A percentile compares a stretch with the other conserved stretches of the same genome.
phyloP scores from a whole-genome alignment of 2,329 filamentous ascomycete species.

The Fusarium haematococcum region DNA sequence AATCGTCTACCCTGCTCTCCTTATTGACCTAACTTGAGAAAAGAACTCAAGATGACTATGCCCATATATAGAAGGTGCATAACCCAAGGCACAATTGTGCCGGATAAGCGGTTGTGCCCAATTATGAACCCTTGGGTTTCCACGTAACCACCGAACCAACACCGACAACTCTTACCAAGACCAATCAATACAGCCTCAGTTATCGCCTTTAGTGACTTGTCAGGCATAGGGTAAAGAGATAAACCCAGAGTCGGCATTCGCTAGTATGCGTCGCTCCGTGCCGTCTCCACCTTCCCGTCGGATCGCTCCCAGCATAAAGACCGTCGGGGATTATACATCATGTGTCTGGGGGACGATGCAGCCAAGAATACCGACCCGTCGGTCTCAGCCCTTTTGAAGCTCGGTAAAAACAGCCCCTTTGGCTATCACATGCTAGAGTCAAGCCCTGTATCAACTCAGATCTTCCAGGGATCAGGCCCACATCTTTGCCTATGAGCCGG shows the following conservation, averaged over 20 bases:
- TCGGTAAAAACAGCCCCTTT: not conserved
- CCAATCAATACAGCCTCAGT: not conserved
- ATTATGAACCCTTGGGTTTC: not conserved
- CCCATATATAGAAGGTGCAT: not conserved
- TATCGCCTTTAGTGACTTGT: not conserved
- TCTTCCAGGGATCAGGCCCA: conserved; percentile 5
- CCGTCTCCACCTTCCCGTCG: not conserved
- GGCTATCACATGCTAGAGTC: not conserved
- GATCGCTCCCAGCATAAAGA: not conserved
- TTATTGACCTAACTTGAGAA: not conserved
- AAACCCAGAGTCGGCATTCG: not conserved
- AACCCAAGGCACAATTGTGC: not conserved
- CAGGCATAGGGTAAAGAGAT: not conserved
- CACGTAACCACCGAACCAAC: not conserved
- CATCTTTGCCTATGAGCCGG: conserved; percentile 22
- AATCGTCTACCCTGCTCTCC: not conserved
- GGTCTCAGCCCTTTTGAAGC: not conserved
- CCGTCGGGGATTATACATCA: not conserved
- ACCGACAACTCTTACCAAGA: not conserved
- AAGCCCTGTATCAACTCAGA: not conserved
- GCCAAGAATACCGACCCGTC: not conserved
- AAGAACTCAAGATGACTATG: not conserved
- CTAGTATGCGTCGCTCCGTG: not conserved
- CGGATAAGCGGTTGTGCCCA: not conserved
- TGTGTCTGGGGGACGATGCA: not conserved